phyloP scores from a whole-genome alignment of 2,329 filamentous ascomycete species.

The Aspergillus novofumigatus region DNA sequence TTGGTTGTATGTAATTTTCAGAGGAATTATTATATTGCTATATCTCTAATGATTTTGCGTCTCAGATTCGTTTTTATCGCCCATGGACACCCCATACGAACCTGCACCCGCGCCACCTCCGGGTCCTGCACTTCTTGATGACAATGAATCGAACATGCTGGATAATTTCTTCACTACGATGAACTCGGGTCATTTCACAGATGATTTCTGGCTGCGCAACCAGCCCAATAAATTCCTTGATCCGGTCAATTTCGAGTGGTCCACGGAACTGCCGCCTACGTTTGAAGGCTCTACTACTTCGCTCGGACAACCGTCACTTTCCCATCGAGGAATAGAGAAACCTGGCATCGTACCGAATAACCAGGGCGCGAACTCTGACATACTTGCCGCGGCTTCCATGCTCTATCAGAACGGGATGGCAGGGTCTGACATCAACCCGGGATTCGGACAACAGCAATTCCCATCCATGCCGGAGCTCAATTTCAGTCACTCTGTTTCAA shows the following conservation, averaged over 20 bases:
- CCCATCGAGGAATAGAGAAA: constrained; percentile 26
- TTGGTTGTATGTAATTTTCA: constrained; percentile 58
- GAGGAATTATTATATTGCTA: constrained; percentile 2
- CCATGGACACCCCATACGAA: constrained; percentile 36
- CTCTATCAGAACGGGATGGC: constrained; percentile 36
- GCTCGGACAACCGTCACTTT: constrained; percentile 50
- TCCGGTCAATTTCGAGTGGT: constrained; percentile 34
- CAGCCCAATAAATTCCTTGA: constrained; percentile 26
- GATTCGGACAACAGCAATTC: constrained; percentile 28
- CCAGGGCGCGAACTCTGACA: constrained; percentile 41
- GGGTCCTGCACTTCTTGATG: constrained; percentile 62
- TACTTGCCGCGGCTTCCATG: constrained; percentile 55
- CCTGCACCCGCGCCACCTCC: constrained; percentile 59
- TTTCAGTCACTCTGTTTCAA: constrained; percentile 13
- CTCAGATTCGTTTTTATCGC: constrained; percentile 31
- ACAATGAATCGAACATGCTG: constrained; percentile 54
- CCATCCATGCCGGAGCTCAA: constrained; percentile 20
- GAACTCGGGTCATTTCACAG: constrained; percentile 36
- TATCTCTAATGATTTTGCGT: constrained; percentile 2
- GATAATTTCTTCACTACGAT: constrained; percentile 45
- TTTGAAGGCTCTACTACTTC: constrained; percentile 65
- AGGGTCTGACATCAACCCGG: constrained; percentile 25
- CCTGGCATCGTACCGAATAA: constrained; percentile 21
- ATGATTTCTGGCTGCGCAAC: constrained; percentile 35
- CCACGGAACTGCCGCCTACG: constrained; percentile 55